Evolutionary conservation across 169 alveolate genomes (phyloP).

Genomic region (Plasmodium coatneyi): DNA sequence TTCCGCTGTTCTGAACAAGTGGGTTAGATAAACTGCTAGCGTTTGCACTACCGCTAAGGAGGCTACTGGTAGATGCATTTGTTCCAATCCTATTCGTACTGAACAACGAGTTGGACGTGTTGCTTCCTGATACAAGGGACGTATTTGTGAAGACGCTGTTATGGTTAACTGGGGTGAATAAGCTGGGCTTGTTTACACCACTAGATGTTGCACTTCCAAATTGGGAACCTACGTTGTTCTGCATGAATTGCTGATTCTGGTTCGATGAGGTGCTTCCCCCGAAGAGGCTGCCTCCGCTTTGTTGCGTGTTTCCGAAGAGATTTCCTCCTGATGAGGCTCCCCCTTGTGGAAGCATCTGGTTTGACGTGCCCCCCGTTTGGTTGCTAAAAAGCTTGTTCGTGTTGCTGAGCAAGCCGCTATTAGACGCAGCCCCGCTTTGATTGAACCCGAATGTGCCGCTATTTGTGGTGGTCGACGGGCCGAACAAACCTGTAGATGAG

Average conservation of each 20-base stretch:
- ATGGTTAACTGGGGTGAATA: conserved; percentile 24
- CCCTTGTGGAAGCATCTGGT: background rate
- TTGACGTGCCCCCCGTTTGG: background rate
- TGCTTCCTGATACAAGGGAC: background rate
- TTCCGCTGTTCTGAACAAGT: background rate
- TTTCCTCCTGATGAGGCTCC: background rate
- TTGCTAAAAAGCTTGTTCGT: background rate
- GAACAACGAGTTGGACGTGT: background rate
- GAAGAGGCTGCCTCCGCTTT: background rate
- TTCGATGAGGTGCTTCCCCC: background rate
- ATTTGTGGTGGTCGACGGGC: background rate
- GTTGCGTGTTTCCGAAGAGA: background rate
- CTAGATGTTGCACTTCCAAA: background rate
- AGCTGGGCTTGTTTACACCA: background rate
- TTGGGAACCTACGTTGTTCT: background rate
- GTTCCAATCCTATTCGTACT: background rate
- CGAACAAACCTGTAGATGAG: background rate
- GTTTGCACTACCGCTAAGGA: background rate
- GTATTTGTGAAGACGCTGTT: background rate
- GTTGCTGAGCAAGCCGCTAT: background rate
- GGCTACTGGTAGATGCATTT: background rate
- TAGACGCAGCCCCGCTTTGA: background rate
- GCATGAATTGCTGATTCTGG: background rate
- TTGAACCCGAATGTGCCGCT: conserved; percentile 15
- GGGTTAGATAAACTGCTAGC: background rate